Evolutionary conservation across 306 rosid genomes (phyloP).

Genomic region (Fagus sylvatica): DNA sequence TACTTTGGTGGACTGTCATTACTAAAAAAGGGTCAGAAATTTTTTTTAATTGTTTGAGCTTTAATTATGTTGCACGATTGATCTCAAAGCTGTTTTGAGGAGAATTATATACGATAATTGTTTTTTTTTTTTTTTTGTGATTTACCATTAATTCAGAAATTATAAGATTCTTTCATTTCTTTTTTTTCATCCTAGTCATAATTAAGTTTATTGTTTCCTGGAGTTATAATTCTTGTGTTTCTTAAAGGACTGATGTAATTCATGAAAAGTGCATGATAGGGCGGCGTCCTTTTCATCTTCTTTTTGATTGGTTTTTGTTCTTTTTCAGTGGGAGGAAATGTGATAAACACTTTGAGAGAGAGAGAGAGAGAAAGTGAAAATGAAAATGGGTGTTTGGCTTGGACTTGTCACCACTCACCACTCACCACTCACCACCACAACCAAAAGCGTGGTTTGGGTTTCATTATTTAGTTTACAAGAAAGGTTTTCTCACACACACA

Average conservation of each 20-base stretch:
- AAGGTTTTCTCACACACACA: conserved; percentile 34
- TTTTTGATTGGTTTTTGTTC: conserved; percentile 22
- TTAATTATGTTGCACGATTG: conserved; percentile 12
- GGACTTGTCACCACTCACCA: background rate
- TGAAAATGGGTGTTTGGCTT: conserved; percentile 23
- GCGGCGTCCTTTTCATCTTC: conserved; percentile 26
- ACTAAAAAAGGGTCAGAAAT: conserved; percentile 41
- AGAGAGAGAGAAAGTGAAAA: conserved; percentile 12
- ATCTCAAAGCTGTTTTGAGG: conserved; percentile 24
- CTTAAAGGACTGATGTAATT: conserved; percentile 31
- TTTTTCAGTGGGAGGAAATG: conserved; percentile 44
- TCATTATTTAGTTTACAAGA: conserved; percentile 62
- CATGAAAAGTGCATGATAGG: conserved; percentile 56
- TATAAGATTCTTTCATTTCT: conserved; percentile 47
- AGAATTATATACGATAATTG: conserved; percentile 23
- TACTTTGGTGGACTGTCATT: conserved; percentile 97
- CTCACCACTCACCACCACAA: conserved; percentile 20
- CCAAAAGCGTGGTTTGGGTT: conserved; percentile 43
- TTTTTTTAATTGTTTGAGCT: background rate
- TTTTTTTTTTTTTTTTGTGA: conserved; percentile 10
- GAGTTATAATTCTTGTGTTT: conserved; percentile 33
- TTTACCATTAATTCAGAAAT: conserved; percentile 24
- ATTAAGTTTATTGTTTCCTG: background rate
- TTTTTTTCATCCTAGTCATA: conserved; percentile 27
- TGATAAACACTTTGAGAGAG: conserved; percentile 38